A percentile compares a stretch with the other conserved stretches of the same genome.
phyloP scores from a whole-genome alignment of 768 basidiomycete genomes.

The Suillus tomentosus region DNA sequence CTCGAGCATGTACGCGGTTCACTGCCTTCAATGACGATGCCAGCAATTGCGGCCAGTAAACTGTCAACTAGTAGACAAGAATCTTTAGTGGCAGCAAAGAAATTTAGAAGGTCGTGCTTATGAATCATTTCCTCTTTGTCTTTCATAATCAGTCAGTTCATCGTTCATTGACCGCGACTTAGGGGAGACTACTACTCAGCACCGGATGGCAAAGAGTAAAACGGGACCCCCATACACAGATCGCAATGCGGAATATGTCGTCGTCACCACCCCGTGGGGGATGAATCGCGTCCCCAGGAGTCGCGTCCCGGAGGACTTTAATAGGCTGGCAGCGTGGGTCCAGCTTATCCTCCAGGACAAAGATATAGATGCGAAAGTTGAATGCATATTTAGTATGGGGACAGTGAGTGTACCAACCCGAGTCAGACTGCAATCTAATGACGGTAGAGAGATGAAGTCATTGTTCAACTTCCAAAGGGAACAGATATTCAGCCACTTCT shows the following conservation, averaged over 20 bases:
- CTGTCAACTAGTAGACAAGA: not conserved
- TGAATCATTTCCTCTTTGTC: not conserved
- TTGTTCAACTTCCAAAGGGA: conserved; percentile 27
- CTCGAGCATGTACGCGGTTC: not conserved
- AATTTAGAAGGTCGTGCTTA: not conserved
- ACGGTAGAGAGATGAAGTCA: conserved; percentile 31
- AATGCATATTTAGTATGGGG: conserved; percentile 31
- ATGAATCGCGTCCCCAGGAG: conserved; percentile 9
- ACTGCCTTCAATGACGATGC: not conserved
- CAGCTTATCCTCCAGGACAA: conserved; percentile 22
- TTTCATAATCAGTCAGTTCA: not conserved
- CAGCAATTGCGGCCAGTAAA: not conserved
- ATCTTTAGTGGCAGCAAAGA: not conserved
- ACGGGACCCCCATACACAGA: conserved; percentile 31
- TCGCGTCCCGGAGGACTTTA: conserved; percentile 21
- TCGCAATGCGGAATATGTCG: conserved; percentile 24
- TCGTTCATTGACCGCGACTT: not conserved
- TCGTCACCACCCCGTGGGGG: conserved; percentile 30
- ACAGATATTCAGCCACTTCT: conserved; percentile 31
- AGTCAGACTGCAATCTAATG: not conserved
- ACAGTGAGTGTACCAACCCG: conserved; percentile 28
- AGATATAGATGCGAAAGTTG: conserved; percentile 17
- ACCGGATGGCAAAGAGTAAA: conserved; percentile 19
- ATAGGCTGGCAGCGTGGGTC: conserved; percentile 30
- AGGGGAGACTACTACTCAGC: not conserved